Evolutionary conservation across 208 protist species (phyloP).

Genomic region (Wallacemonas sp.): DNA sequence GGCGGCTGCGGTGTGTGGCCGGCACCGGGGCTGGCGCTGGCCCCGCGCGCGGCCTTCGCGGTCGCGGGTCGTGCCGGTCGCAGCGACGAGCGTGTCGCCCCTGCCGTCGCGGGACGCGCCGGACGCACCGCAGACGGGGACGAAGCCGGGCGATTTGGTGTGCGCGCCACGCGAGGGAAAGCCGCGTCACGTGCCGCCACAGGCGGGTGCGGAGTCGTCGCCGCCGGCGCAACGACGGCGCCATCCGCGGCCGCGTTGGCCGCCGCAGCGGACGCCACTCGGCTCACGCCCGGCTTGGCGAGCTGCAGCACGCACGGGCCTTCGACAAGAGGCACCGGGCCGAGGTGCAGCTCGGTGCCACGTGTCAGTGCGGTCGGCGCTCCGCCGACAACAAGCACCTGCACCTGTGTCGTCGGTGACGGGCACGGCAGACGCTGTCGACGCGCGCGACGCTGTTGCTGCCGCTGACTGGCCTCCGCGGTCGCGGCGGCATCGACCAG

Average conservation of each 20-base stretch:
- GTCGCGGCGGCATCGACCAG: not conserved
- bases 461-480: not conserved
- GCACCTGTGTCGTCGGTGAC: not conserved
- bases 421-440: not conserved
- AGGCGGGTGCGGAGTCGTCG: not conserved
- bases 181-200: not conserved
- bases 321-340: conserved; percentile 3
- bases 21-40: not conserved
- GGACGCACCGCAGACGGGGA: not conserved
- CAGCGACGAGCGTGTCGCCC: not conserved
- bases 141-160: not conserved
- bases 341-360: not conserved
- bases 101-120: conserved; percentile 7
- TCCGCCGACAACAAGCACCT: conserved; percentile 16
- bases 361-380: not conserved
- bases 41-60: conserved; percentile 1
- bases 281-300: not conserved
- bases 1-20: conserved; percentile 1
- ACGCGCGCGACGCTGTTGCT: conserved; percentile 13
- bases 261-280: not conserved
- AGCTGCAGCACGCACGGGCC: conserved; percentile 17
- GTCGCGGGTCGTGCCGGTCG: not conserved
- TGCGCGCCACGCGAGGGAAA: not conserved
- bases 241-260: not conserved
- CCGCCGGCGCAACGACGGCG: not conserved